A percentile compares a stretch with the other conserved stretches of the same genome.
Conservation (phyloP, 2,329 filamentous ascomycete genomes). For the Sordariomycetes sp. region DNA sequence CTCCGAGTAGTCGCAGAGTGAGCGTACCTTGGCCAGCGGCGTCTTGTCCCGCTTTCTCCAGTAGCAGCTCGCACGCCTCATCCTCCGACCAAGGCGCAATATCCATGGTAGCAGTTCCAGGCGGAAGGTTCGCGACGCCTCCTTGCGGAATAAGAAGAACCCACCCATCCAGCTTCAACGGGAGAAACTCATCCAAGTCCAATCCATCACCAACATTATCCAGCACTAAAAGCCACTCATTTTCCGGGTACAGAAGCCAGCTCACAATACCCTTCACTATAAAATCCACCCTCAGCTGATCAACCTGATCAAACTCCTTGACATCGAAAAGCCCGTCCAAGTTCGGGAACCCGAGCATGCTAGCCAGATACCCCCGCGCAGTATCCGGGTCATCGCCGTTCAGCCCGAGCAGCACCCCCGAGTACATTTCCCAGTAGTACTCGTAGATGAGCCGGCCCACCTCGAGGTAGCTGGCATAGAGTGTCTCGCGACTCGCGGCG, state of each 20-base stretch:
- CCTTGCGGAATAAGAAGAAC: background rate
- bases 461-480: conserved; percentile 3
- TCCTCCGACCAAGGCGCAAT: background rate
- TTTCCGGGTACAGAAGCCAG: conserved; percentile 1
- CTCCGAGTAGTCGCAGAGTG: background rate
- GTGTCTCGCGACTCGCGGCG: conserved; percentile 2
- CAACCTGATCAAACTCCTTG: background rate
- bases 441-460: background rate
- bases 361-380: background rate
- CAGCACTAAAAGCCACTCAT: conserved; percentile 3
- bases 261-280: background rate
- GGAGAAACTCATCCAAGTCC: conserved; percentile 1
- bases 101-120: background rate
- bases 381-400: background rate
- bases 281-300: background rate
- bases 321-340: conserved; percentile 1
- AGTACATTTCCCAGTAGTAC: conserved; percentile 4
- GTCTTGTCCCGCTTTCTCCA: background rate
- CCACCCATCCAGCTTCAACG: background rate
- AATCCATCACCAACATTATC: background rate
- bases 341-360: background rate
- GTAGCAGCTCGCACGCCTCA: conserved; percentile 1
- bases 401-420: background rate
- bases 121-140: background rate
- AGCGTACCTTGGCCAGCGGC: background rate